Percentiles rank a stretch among this genome's conserved stretches.
These are phyloP conservation scores for Ophiostoma angusticollis DNA, from an alignment of 2,329 filamentous ascomycete species.

Conservation along the genomic window DNA sequence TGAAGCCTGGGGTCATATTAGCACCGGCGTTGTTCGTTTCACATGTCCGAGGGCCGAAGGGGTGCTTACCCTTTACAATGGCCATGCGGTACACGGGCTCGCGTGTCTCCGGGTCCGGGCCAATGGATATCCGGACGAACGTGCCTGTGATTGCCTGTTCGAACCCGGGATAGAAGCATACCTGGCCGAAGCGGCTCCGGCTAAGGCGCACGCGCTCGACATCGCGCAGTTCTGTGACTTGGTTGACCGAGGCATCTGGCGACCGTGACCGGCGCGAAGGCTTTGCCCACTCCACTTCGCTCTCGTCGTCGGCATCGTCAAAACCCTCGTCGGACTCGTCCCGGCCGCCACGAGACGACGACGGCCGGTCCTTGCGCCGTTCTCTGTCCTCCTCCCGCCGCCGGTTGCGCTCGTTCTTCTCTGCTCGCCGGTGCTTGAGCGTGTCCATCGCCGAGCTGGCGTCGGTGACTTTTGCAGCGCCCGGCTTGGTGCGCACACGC, in stretches of 20 bases:
- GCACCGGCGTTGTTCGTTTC: too few species aligned
- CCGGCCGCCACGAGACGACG: conserved; percentile 19
- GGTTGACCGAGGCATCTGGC: conserved; percentile 50
- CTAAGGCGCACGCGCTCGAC: conserved; percentile 75
- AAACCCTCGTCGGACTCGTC: conserved; percentile 27
- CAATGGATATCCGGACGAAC: conserved; percentile 75
- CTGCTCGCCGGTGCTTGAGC: conserved; percentile 46
- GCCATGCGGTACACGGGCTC: conserved; percentile 78
- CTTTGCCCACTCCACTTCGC: conserved; percentile 66
- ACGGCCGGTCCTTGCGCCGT: conserved; percentile 38
- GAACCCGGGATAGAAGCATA: conserved; percentile 89
- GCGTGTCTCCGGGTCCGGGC: conserved; percentile 58
- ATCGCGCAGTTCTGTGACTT: conserved; percentile 63
- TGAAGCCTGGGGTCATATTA: conserved; percentile 50
- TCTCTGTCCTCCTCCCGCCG: conserved; percentile 52
- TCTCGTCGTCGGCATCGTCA: conserved; percentile 54
- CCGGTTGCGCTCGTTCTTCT: conserved; percentile 51
- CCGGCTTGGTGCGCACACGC: conserved; percentile 55
- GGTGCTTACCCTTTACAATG: conserved; percentile 59
- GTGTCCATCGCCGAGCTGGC: conserved; percentile 61
- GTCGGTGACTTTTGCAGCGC: conserved; percentile 54
- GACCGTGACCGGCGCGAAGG: conserved; percentile 35
- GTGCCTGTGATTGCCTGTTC: conserved; percentile 70
- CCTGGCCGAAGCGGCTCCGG: conserved; percentile 72
- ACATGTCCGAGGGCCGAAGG: too few species aligned